phyloP scores from a whole-genome alignment of 2,329 filamentous ascomycete genomes.

The Talaromyces verruculosus region DNA sequence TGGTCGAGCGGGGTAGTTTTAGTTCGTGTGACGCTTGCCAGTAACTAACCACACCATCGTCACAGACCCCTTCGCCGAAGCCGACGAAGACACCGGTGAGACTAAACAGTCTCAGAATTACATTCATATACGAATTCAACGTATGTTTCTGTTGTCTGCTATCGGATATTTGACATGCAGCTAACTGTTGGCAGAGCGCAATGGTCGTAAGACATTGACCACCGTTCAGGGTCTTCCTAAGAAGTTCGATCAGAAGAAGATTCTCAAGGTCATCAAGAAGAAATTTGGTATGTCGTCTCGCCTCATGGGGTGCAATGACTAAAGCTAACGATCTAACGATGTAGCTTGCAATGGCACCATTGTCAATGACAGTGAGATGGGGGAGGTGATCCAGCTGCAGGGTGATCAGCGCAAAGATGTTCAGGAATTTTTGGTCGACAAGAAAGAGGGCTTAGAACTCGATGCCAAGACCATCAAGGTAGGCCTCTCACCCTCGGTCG shows the following conservation, averaged over 20 bases:
- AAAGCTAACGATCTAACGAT: not conserved
- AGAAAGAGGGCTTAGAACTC: conserved; percentile 90
- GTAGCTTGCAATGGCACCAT: conserved; percentile 99
- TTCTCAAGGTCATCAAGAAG: conserved; percentile 99
- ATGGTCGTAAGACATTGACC: conserved; percentile 99
- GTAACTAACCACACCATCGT: conserved; percentile 35
- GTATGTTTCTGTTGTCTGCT: conserved; percentile 57
- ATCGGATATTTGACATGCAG: conserved; percentile 25
- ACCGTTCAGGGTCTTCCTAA: conserved; percentile 98
- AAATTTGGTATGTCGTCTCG: conserved; percentile 73
- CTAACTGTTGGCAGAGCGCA: conserved; percentile 70
- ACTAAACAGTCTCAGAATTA: conserved; percentile 95
- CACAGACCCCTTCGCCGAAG: conserved; percentile 99
- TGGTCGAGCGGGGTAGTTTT: conserved; percentile 39
- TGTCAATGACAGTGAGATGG: conserved; percentile 92
- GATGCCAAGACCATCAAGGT: conserved; percentile 98
- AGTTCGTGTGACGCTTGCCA: conserved; percentile 25
- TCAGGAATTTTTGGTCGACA: conserved; percentile 94
- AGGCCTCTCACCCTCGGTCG: conserved; percentile 22
- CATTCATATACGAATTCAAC: conserved; percentile 99
- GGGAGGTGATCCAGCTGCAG: conserved; percentile 99
- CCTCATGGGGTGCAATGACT: not conserved
- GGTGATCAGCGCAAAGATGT: conserved; percentile 99
- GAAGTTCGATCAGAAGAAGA: conserved; percentile 99
- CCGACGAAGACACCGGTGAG: conserved; percentile 98